Conservation (phyloP, 2,329 filamentous ascomycete species). For the Pseudocercospora fijiensis region DNA sequence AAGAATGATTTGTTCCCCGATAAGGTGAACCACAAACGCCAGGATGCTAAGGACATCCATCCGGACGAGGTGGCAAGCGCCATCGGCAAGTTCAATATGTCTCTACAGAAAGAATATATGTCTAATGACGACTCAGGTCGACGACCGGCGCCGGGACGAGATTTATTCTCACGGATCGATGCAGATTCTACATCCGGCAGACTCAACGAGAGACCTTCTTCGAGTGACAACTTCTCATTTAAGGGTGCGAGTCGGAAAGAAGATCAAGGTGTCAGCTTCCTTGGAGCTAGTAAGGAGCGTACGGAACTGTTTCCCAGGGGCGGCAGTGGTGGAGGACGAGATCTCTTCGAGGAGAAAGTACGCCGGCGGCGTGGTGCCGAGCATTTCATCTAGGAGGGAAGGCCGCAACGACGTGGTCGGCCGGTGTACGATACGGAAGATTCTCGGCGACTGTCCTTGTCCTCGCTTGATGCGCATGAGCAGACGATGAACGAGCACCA, state of each 20-base stretch:
- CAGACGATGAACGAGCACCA: neutral
- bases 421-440: slow-evolving; percentile 6
- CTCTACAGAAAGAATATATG: slow-evolving; percentile 23
- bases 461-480: neutral
- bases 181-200: slow-evolving; percentile 17
- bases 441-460: neutral
- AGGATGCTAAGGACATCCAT: slow-evolving; percentile 43
- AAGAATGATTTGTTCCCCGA: slow-evolving; percentile 41
- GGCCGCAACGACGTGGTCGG: slow-evolving; percentile 6
- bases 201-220: slow-evolving; percentile 17
- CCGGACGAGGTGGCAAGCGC: slow-evolving; percentile 28
- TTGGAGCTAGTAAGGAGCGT: slow-evolving; percentile 31
- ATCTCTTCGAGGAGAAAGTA: slow-evolving; percentile 24
- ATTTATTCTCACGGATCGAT: slow-evolving; percentile 27
- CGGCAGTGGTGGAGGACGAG: slow-evolving; percentile 13
- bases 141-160: slow-evolving; percentile 14
- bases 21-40: slow-evolving; percentile 45
- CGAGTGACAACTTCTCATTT: slow-evolving; percentile 37
- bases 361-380: slow-evolving; percentile 16
- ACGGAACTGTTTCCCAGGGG: slow-evolving; percentile 21
- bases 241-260: slow-evolving; percentile 32
- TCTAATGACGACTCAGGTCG: slow-evolving; percentile 22
- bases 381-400: slow-evolving; percentile 20
- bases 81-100: slow-evolving; percentile 29
- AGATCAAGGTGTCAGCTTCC: slow-evolving; percentile 34